These are phyloP conservation scores for Fusarium acutatum DNA, from an alignment of 2,329 filamentous ascomycete species.

Conservation along the genomic window DNA sequence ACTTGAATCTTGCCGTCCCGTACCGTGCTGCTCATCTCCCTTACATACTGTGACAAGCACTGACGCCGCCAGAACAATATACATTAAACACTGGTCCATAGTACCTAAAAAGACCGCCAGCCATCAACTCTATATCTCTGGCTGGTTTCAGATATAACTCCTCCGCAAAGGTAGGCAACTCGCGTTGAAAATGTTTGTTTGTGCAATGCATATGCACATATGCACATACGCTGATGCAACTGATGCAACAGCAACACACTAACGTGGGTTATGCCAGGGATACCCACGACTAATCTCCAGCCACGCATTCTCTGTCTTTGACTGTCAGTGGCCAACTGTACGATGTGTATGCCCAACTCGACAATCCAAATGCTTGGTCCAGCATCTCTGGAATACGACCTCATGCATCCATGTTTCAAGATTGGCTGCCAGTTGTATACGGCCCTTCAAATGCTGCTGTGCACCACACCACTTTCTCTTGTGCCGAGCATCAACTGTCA, in stretches of 20 bases:
- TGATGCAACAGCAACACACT: conserved; percentile 29
- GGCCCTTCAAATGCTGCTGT: neutral
- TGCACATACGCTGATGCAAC: conserved; percentile 33
- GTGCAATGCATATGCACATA: conserved; percentile 32
- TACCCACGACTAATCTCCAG: conserved; percentile 18
- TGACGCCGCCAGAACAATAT: neutral
- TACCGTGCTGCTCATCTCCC: neutral
- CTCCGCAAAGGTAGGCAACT: neutral
- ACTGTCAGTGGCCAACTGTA: neutral
- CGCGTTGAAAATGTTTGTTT: conserved; percentile 19
- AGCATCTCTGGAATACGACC: conserved; percentile 12
- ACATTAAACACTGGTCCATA: neutral
- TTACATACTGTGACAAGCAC: neutral
- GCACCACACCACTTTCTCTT: neutral
- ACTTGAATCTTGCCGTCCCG: neutral
- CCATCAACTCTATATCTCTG: neutral
- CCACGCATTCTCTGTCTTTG: conserved; percentile 13
- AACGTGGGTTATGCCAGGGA: conserved; percentile 14
- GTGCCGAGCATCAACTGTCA: neutral
- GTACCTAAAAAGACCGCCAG: neutral
- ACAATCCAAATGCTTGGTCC: conserved; percentile 9
- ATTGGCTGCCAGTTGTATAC: neutral
- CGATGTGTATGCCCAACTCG: conserved; percentile 20
- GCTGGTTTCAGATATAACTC: neutral
- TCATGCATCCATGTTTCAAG: conserved; percentile 19